phyloP scores from a whole-genome alignment of 106 monocot genomes.

The Phalaenopsis aphrodite region DNA sequence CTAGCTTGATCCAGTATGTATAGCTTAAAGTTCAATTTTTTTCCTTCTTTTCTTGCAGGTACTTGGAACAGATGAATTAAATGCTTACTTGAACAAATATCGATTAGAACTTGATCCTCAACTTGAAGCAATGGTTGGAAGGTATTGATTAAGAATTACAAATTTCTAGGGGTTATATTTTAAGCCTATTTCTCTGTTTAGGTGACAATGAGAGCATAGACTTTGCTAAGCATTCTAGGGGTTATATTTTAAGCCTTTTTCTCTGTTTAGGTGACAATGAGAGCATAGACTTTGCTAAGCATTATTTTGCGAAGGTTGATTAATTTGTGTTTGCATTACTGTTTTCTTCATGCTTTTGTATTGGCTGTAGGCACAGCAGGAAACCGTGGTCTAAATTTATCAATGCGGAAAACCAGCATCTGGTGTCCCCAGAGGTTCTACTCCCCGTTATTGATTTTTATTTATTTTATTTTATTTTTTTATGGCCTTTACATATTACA shows the following conservation, averaged over 20 bases:
- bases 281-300: neutral
- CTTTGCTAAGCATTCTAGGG: neutral
- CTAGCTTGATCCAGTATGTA: neutral
- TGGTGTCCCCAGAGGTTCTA: conserved; percentile 84
- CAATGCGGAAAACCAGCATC: conserved; percentile 81
- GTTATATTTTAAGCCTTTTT: neutral
- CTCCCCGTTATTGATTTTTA: neutral
- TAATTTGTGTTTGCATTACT: neutral
- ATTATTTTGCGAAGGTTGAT: neutral
- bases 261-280: neutral
- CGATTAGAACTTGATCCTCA: conserved; percentile 73
- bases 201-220: neutral
- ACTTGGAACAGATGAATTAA: conserved; percentile 75
- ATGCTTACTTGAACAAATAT: conserved; percentile 73
- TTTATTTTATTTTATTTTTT: too few species aligned
- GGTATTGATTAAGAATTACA: conserved; percentile 19
- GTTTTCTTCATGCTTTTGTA: neutral
- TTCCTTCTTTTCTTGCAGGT: conserved; percentile 25
- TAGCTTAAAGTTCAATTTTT: neutral
- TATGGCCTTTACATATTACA: too few species aligned
- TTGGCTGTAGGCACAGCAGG: conserved; percentile 66
- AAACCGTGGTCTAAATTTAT: conserved; percentile 93
- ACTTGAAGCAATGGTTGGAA: conserved; percentile 73
- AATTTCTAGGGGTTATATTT: neutral
- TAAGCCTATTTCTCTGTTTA: neutral